Conservation (phyloP, 2,329 filamentous ascomycete species). For the Zymoseptoria ardabiliae region DNA sequence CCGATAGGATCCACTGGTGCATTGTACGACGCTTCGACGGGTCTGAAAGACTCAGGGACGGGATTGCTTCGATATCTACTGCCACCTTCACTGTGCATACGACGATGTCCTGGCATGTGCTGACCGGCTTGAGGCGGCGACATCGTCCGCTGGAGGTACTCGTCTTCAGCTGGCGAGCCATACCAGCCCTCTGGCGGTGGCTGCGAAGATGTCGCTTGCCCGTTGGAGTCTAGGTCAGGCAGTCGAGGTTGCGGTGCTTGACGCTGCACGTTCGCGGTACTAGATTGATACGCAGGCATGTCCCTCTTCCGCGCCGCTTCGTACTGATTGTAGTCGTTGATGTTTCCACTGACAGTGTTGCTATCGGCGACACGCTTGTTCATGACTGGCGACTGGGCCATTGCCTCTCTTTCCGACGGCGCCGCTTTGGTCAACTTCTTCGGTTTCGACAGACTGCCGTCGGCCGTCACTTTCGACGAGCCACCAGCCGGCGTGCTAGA, state of each 20-base stretch:
- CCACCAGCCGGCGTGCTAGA: slow-evolving; percentile 22
- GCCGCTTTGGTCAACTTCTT: slow-evolving; percentile 30
- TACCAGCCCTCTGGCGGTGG: slow-evolving; percentile 21
- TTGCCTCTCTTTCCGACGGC: slow-evolving; percentile 7
- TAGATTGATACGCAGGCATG: slow-evolving; percentile 7
- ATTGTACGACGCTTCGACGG: slow-evolving; percentile 16
- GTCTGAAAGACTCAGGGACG: slow-evolving; percentile 21
- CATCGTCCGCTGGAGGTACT: background rate
- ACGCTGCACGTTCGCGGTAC: background rate
- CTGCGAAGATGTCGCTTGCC: too few species aligned
- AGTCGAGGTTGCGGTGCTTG: slow-evolving; percentile 1
- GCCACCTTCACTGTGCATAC: slow-evolving; percentile 18
- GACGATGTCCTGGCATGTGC: slow-evolving; percentile 9
- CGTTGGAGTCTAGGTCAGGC: too few species aligned
- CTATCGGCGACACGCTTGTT: background rate
- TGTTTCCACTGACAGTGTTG: slow-evolving; percentile 5
- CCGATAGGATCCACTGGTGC: slow-evolving; percentile 15
- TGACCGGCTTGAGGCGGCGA: background rate
- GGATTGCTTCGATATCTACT: slow-evolving; percentile 6
- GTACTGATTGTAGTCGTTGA: slow-evolving; percentile 14
- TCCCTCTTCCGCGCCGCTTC: slow-evolving; percentile 17
- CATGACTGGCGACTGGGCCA: background rate
- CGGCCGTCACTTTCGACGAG: slow-evolving; percentile 6
- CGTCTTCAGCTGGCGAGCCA: slow-evolving; percentile 9
- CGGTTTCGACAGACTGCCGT: slow-evolving; percentile 23